Conservation (phyloP, 1,284 basidiomycete species). For the Rhodotorula mucilaginosa region DNA sequence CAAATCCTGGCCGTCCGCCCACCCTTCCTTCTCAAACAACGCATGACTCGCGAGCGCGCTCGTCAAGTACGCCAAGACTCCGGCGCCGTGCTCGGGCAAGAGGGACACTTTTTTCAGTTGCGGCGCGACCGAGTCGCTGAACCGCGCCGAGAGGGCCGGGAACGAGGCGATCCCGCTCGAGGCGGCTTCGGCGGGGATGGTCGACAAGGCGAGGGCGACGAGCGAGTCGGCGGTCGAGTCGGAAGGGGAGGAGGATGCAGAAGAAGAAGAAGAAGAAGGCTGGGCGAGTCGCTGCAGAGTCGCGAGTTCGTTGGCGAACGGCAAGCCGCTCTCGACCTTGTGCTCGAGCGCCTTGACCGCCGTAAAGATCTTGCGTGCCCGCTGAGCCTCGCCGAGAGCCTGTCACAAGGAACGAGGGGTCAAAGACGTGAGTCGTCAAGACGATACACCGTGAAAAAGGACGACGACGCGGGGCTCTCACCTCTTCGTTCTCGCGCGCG, state of each 20-base stretch:
- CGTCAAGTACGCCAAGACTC: constrained; percentile 81
- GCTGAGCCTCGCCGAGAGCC: constrained; percentile 86
- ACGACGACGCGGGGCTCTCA: constrained; percentile 67
- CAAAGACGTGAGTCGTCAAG: constrained; percentile 47
- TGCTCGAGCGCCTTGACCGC: constrained; percentile 63
- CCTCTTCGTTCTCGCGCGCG: constrained; percentile 77
- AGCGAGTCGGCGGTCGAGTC: constrained; percentile 47
- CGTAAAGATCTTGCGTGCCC: constrained; percentile 68
- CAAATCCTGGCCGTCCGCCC: constrained; percentile 75
- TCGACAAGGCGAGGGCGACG: constrained; percentile 65
- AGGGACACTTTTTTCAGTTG: constrained; percentile 82
- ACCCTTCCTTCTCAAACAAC: constrained; percentile 70
- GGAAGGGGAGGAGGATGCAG: background rate
- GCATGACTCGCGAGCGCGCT: constrained; percentile 73
- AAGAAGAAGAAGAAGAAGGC: background rate
- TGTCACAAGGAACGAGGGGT: constrained; percentile 43
- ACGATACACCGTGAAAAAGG: constrained; percentile 64
- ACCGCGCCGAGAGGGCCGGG: constrained; percentile 84
- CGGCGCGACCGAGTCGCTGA: constrained; percentile 77
- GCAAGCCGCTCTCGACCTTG: constrained; percentile 45
- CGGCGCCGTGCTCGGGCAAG: constrained; percentile 76
- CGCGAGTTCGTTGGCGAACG: constrained; percentile 37
- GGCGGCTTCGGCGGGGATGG: constrained; percentile 59
- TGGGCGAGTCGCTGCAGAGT: constrained; percentile 32
- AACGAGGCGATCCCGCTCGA: constrained; percentile 87